Base-by-base conservation (phyloP, 164 flowering plant species). In the Macadamia integrifolia region DNA sequence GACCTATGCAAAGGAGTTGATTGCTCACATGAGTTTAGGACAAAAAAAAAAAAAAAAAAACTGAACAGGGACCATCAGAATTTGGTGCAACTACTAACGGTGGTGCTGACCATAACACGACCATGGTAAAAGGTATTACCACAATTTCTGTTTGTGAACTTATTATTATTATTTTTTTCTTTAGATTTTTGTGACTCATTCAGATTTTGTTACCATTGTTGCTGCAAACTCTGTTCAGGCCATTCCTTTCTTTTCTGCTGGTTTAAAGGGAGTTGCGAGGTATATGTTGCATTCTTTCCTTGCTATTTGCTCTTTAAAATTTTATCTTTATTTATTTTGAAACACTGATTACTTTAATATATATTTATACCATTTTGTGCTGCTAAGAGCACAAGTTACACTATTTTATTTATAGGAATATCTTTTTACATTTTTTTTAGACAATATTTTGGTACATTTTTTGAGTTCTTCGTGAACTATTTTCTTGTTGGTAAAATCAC, bases 11-110 rank as follows among this genome's bases (percentile, higher is more conserved):
- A 95, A 95, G 80, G 99, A 92, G 82, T 80, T 95, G 79, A 98
- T 95, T 79, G 86, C 80, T 44, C 81, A 91, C 18, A 92, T 95
- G 99, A 98, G 99, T 63, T 76, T 94, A 81, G 80, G 90, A 23
- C 23, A 23, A 23, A 23, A 23, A 23, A 23, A 23, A 23, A 23
- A 23, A 42, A 84, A 88, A 73, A 74, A 73, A 63, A 67, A 49
- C 52, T 66, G 76, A 73, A 62, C 79, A 65, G 57, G 89, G 89
- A 60, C 97, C 96, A 66, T 98, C 99, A 58, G 99, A 95, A 73
- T 95, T 95, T 82, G 99, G 99, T 68, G 99, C 98, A 68, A 98
- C 99, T 80, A 94, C 96, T 73, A 98, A 94, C 80, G 99, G 99
- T 82, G 98, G 92, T 79, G 99, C 98, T n/a, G 99, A 95, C 75